Evolutionary conservation across 1,284 basidiomycete genomes (phyloP).

Genomic region (Leucoagaricus sp.): DNA sequence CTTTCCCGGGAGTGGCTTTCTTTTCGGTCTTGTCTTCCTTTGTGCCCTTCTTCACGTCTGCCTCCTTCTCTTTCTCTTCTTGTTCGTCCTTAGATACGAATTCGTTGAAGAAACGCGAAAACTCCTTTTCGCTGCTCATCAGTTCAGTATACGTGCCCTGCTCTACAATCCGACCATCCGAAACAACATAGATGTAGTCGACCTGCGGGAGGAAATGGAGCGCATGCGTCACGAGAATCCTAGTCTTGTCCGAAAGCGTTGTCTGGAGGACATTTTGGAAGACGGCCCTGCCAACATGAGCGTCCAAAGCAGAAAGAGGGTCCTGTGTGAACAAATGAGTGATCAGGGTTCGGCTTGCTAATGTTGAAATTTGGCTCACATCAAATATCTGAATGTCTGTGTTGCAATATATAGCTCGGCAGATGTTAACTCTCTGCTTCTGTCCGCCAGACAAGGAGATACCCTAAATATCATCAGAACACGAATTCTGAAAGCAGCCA

Average conservation of each 20-base stretch:
- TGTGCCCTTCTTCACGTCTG: conserved; percentile 25
- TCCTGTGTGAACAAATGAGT: conserved; percentile 23
- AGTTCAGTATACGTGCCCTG: conserved; percentile 53
- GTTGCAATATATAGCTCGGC: conserved; percentile 81
- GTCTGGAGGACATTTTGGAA: conserved; percentile 84
- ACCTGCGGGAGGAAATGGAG: conserved; percentile 81
- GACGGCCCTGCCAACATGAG: conserved; percentile 85
- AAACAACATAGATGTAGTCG: conserved; percentile 72
- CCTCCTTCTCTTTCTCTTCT: conserved; percentile 31
- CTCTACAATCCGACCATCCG: conserved; percentile 76
- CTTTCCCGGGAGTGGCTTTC: conserved; percentile 32
- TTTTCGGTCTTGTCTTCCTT: conserved; percentile 27
- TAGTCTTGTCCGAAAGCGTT: conserved; percentile 64
- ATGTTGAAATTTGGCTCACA: conserved; percentile 17
- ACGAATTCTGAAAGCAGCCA: too few species aligned
- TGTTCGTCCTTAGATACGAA: conserved; percentile 44
- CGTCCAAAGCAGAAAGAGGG: conserved; percentile 48
- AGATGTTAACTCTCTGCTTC: conserved; percentile 29
- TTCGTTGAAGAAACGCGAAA: conserved; percentile 68
- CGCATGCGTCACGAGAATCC: conserved; percentile 83
- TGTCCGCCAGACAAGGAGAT: conserved; percentile 80
- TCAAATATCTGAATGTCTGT: conserved; percentile 79
- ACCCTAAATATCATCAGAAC: conserved; percentile 39
- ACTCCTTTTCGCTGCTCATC: conserved; percentile 55
- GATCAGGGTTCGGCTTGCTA: conserved; percentile 6